A percentile compares a stretch with the other conserved stretches of the same genome.
phyloP scores from a whole-genome alignment of 345 rosid genomes.

The Lumnitzera littorea region DNA sequence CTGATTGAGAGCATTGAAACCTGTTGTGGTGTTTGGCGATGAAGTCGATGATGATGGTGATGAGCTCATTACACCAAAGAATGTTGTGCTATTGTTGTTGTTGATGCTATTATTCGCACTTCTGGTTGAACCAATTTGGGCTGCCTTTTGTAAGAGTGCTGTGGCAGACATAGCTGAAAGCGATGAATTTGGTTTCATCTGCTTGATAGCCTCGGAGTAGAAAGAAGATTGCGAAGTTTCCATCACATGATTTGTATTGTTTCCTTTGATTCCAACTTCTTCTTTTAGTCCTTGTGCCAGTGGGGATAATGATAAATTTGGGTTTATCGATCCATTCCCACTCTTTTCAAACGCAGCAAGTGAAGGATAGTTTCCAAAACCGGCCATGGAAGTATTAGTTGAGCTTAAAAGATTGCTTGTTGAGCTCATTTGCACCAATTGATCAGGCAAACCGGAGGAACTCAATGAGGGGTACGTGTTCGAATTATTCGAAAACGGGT shows the following conservation, averaged over 20 bases:
- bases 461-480: constrained; percentile 10
- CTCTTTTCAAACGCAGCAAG: constrained; percentile 23
- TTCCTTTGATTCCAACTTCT: constrained; percentile 22
- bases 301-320: neutral
- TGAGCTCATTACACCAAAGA: constrained; percentile 40
- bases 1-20: constrained; percentile 13
- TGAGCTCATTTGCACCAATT: constrained; percentile 40
- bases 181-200: constrained; percentile 5
- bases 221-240: constrained; percentile 19
- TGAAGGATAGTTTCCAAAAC: constrained; percentile 32
- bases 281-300: constrained; percentile 22
- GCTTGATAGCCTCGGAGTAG: constrained; percentile 25
- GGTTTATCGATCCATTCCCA: constrained; percentile 20
- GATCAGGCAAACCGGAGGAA: constrained; percentile 38
- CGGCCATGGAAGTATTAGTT: constrained; percentile 25
- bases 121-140: constrained; percentile 88
- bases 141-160: constrained; percentile 88
- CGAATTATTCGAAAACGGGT: constrained; percentile 5
- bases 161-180: constrained; percentile 78
- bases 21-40: constrained; percentile 9
- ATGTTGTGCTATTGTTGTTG: constrained; percentile 11
- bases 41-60: constrained; percentile 22
- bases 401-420: constrained; percentile 43
- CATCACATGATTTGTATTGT: neutral
- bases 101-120: constrained; percentile 8